Base-by-base conservation (phyloP, 345 rosid species). In the Gossypium rotundifolium region DNA sequence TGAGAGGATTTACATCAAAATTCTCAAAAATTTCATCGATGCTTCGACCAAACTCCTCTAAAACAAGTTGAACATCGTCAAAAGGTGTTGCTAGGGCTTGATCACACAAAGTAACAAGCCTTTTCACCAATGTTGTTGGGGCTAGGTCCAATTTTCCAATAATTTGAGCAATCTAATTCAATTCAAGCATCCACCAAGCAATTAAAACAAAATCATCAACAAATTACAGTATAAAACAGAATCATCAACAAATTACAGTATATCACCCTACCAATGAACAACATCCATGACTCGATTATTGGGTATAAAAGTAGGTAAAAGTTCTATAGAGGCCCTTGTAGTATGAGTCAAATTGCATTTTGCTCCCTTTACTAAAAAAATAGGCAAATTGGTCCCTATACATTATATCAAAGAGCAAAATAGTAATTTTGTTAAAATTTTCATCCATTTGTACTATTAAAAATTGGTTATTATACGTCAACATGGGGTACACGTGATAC, bases 141-240 rank as follows among this genome's bases (percentile, higher is more conserved):
- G 96, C 97, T 81, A 92, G 78, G 82, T 92, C 96, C 40, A 93
- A 97, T 86, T 92, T 92, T 79, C 97, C 96, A 71, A 92, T 49
- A 74, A 92, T 85, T 77, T 94, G 98, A 33, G 96, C 96, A 79
- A 88, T 66, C 98, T 92, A 81, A 71, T 77, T 81, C 58, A 74
- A 71, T 20, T 48, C 64, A 55, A 53, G 29, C 11, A n/a, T 66
- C 40, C 2, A 67, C 23, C 8, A 20, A 48, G 40, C 54, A 46
- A 3, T 67, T 55, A 67, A 27, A 62, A 72, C 0, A 74, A 2
- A 45, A 13, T 61, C 58, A 13, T 65, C 14, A 73, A 14, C 3
- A 44, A 23, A 78, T 14, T 61, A 22, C 4, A 49, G 13, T 29
- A 65, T 22, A 61, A n/a, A n/a, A 72, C 0, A 74, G 4, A 45